These are phyloP conservation scores for Phytophthora multivora DNA, from an alignment of 352 stramenopile species.

Conservation along the genomic window DNA sequence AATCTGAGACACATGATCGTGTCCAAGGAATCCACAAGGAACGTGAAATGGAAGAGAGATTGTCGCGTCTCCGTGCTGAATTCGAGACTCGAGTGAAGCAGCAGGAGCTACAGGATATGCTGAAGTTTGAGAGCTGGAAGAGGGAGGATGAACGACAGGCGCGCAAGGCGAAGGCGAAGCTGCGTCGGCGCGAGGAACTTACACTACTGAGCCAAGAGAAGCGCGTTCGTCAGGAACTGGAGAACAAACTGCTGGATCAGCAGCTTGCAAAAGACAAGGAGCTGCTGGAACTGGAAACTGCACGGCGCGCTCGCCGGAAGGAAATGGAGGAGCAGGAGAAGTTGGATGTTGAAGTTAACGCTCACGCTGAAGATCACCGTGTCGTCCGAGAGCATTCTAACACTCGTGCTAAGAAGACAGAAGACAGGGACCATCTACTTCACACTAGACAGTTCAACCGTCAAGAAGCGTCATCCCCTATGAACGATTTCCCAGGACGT, in stretches of 20 bases:
- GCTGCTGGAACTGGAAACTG: constrained; percentile 45
- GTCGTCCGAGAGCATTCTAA: constrained; percentile 1
- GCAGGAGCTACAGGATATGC: constrained; percentile 70
- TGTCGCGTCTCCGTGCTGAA: constrained; percentile 68
- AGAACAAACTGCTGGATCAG: constrained; percentile 50
- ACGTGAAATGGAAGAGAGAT: constrained; percentile 63
- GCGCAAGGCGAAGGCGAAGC: constrained; percentile 34
- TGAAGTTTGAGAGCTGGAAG: constrained; percentile 79
- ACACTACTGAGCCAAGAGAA: constrained; percentile 57
- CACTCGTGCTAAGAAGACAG: not conserved
- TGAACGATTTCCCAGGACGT: not conserved
- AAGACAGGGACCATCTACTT: not conserved
- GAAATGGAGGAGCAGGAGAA: constrained; percentile 34
- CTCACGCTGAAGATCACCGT: constrained; percentile 15
- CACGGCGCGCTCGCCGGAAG: constrained; percentile 32
- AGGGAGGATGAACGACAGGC: constrained; percentile 62
- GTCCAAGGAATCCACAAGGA: constrained; percentile 67
- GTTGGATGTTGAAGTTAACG: constrained; percentile 33
- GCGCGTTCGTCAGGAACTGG: constrained; percentile 56
- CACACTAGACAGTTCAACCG: constrained; percentile 1
- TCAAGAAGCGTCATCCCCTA: not conserved
- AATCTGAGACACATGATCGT: constrained; percentile 72
- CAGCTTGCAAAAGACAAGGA: constrained; percentile 52
- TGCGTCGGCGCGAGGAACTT: constrained; percentile 47
- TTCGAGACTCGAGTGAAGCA: constrained; percentile 77